Base-by-base conservation (phyloP, 2,329 filamentous ascomycete species). In the Pseudogymnoascus sp. region DNA sequence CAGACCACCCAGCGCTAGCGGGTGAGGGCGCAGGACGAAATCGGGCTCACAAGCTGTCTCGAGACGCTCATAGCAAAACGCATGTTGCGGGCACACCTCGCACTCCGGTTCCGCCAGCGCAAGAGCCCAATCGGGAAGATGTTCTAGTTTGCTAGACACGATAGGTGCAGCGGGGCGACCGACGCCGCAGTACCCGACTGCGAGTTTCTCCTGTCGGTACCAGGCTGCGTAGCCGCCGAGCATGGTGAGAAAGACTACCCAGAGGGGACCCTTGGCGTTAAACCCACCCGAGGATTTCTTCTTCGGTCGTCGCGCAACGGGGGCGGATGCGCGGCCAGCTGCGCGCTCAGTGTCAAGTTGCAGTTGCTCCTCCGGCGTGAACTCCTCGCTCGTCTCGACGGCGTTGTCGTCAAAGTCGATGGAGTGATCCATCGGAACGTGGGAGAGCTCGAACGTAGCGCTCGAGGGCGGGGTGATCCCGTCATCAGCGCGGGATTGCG, bases 181-280 rank as follows among this genome's bases (percentile, higher is more conserved):
- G 62, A 96, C 84, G 11, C 93, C 92, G 74, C 95, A 99, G 73
- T 96, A 99, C 36, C 96, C 95, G 19, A 98, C 91, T 14, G 91
- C 89, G n/a, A 96, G 80, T 81, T 98, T 98, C 77, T 99, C 95
- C 73, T 96, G 91, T 60, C 93, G 83, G 79, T 93, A 99, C 84
- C 93, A 95, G 7, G 85, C 85, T 31, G 83, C 89, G 68, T 96
- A 91, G 0, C 88, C 86, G 34, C 83, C 83, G 6, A 95, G 75
- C 8, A 95, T 77, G 0, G 89, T 87, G 19, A 90, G 73, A 2
- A 93, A 74, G 1, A 97, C 80, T 5, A 92, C 84, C 74, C 86
- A 85, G 2, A 93, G 80, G 14, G 91, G 88, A 0, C 85, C 85
- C 65, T 84, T 83, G 34, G 87, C 77, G 23, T 81, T 80, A 7